Base-by-base conservation (phyloP, 345 rosid species). In the Populus pruinosa region DNA sequence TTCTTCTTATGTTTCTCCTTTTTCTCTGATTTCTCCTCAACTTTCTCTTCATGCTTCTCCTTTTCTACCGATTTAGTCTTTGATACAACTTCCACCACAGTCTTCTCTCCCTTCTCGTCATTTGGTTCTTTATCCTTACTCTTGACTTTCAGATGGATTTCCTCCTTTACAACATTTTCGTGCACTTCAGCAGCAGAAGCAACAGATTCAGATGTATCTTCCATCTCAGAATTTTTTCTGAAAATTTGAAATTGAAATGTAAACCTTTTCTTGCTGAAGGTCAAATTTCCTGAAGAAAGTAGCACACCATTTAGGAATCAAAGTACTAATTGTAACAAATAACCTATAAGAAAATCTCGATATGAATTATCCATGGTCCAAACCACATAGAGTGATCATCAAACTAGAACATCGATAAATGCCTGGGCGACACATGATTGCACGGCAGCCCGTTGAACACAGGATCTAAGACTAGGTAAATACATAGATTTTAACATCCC, bases 1-100 rank as follows among this genome's bases (percentile, higher is more conserved):
- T 69, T 23, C 44, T 77, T 23, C 44, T 66, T 75, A n/a, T 68
- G 29, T 39, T 80, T 39, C 61, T 66, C 25, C 9, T 80, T 71
- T 17, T 76, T 65, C 65, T 39, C 62, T 10, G 67, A 20, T 70
- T 76, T 67, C 29, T 71, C 72, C 31, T 69, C 43, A 12, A 25
- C 67, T 67, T 38, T 70, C 39, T 63, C 50, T 9, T 76, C 38
- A 21, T 75, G 66, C 81, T 90, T 88, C 59, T 85, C 88, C 82
- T 90, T 89, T 85, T 91, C 91, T 0, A 69, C 74, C 1, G 90
- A 80, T 82, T 91, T 88, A 29, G 89, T 82, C 84, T 93, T 87
- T 83, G 89, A 81, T 69, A 88, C 89, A 79, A 87, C 73, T 73
- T 89, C 92, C 65, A 82, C 72, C 87, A 86, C 85, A 39, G 81